Evolutionary conservation across 1,139 yeast genomes (phyloP), one percentile per base, ranked within the genome.

Genomic region (Pichia sorboxylosa): DNA sequence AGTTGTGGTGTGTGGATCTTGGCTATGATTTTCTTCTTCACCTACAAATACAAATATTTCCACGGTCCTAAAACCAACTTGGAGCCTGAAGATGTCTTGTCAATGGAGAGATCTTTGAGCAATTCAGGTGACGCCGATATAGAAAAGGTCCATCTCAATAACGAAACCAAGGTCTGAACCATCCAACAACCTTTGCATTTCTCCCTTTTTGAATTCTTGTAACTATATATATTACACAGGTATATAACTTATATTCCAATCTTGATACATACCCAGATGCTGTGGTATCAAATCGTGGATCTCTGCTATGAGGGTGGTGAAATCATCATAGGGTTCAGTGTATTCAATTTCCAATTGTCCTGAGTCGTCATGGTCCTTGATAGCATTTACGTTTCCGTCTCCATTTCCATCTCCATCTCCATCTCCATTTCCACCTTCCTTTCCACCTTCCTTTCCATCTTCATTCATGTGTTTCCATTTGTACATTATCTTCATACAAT

Each of bases 401-500:
- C 17, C 30, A 4, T 29, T 29, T 23, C 43, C 42, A 16, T 33
- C 38, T 2, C 16, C 34, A 10, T 27, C 32, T 2, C 28, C 19
- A 6, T 39, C 42, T n/a, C n/a, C n/a, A n/a, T n/a, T n/a, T n/a
- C n/a, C n/a, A n/a, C n/a, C 13, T 44, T n/a, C n/a, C n/a, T n/a
- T n/a, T n/a, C n/a, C n/a, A n/a, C n/a, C n/a, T n/a, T n/a, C n/a
- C n/a, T n/a, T n/a, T n/a, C n/a, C n/a, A n/a, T n/a, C n/a, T n/a
- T n/a, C n/a, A 20, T 20, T 20, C 11, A 9, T 20, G 10, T 8
- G 11, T 23, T 13, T 11, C 6, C 10, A 42, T 21, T 44, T 40
- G 33, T 57, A 63, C 30, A 63, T 42, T 2, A 67, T 32, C 39
- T 68, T 68, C 27, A 66, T 40, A 13, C 61, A 51, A 36, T 64